phyloP scores from a whole-genome alignment of 108 stramenopile genomes.

The Fragilariopsis cylindrus region DNA sequence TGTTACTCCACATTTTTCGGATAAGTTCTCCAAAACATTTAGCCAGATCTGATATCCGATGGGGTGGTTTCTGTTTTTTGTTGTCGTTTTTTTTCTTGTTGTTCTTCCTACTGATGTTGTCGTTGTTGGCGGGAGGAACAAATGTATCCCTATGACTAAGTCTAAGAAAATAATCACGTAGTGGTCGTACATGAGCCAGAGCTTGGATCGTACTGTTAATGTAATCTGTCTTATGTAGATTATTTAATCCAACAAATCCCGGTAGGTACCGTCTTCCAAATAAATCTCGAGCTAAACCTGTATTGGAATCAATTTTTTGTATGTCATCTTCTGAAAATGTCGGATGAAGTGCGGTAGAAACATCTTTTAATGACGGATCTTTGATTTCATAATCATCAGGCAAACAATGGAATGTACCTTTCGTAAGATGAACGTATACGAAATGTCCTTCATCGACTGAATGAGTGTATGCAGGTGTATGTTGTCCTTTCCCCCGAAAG shows the following conservation, averaged over 20 bases:
- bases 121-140: neutral
- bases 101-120: neutral
- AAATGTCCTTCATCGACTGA: conserved; percentile 88
- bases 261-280: conserved; percentile 93
- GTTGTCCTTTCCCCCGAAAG: conserved; percentile 90
- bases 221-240: conserved; percentile 92
- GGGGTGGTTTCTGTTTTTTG: conserved; percentile 33
- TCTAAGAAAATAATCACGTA: conserved; percentile 92
- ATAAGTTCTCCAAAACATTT: conserved; percentile 89
- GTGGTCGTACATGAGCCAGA: conserved; percentile 87
- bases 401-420: conserved; percentile 88
- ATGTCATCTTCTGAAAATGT: conserved; percentile 72
- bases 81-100: conserved; percentile 27
- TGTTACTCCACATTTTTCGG: conserved; percentile 91
- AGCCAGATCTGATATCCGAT: conserved; percentile 57
- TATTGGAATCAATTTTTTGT: conserved; percentile 66
- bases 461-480: conserved; percentile 96
- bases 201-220: conserved; percentile 92
- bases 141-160: conserved; percentile 24
- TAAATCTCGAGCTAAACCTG: conserved; percentile 83
- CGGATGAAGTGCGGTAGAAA: conserved; percentile 85
- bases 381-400: conserved; percentile 97
- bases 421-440: conserved; percentile 89
- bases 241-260: conserved; percentile 95
- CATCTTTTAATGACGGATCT: conserved; percentile 83